Conservation (phyloP, 805 yeast genomes). For the Zygosaccharomyces lentus region DNA sequence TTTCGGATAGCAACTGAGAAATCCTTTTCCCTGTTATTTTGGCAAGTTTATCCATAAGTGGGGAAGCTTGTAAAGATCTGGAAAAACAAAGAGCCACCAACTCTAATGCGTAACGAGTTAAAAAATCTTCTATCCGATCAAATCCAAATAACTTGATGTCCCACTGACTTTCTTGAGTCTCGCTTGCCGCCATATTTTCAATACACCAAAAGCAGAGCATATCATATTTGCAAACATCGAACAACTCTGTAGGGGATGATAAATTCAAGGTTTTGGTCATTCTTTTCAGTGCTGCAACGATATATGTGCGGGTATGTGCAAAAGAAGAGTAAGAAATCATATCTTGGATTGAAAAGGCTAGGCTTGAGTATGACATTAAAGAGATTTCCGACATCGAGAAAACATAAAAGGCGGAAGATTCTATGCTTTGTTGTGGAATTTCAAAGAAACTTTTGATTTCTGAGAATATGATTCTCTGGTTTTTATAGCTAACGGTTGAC, state of each 20-base stretch:
- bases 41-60: constrained; percentile 11
- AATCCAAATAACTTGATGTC: constrained; percentile 23
- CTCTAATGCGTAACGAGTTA: constrained; percentile 16
- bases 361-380: constrained; percentile 20
- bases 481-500: constrained; percentile 22
- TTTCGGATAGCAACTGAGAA: constrained; percentile 12
- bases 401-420: constrained; percentile 27
- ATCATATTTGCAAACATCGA: constrained; percentile 24
- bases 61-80: constrained; percentile 8
- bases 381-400: constrained; percentile 21
- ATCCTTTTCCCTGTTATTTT: constrained; percentile 8
- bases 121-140: constrained; percentile 12
- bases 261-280: constrained; percentile 9
- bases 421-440: constrained; percentile 25
- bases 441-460: constrained; percentile 25
- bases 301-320: constrained; percentile 23
- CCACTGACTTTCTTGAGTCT: constrained; percentile 13
- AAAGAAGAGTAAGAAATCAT: constrained; percentile 10
- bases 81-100: constrained; percentile 22
- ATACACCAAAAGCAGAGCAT: constrained; percentile 19
- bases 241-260: constrained; percentile 12
- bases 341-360: constrained; percentile 17
- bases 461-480: constrained; percentile 28
- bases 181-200: neutral
- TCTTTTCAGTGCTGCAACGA: constrained; percentile 9